Percentiles rank a stretch among this genome's conserved stretches.
phyloP scores from a whole-genome alignment of 2,329 filamentous ascomycete species.

The Nothophoma quercina region DNA sequence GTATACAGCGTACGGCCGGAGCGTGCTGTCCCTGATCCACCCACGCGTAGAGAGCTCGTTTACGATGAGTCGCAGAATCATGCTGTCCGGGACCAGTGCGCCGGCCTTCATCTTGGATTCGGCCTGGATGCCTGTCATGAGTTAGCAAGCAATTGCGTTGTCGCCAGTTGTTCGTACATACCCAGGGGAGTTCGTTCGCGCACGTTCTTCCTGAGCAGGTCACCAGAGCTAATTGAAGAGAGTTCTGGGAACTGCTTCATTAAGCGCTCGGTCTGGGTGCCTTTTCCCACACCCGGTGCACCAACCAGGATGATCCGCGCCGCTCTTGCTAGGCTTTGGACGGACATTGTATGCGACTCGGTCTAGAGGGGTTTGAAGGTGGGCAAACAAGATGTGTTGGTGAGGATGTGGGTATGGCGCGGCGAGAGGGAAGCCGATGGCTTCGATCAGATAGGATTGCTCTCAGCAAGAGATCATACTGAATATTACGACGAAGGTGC shows the following conservation, averaged over 20 bases:
- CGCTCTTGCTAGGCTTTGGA: constrained; percentile 61
- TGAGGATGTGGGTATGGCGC: not conserved
- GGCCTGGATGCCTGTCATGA: constrained; percentile 78
- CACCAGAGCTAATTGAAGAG: constrained; percentile 90
- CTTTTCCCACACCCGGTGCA: constrained; percentile 96
- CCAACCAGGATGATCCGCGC: constrained; percentile 94
- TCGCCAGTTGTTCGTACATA: constrained; percentile 50
- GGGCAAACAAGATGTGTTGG: not conserved
- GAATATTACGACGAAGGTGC: not conserved
- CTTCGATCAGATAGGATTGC: constrained; percentile 6
- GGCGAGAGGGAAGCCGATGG: constrained; percentile 11
- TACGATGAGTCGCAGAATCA: constrained; percentile 91
- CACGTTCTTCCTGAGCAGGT: constrained; percentile 91
- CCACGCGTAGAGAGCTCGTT: constrained; percentile 85
- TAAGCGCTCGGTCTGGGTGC: constrained; percentile 90
- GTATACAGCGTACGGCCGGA: constrained; percentile 57
- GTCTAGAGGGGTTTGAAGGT: not conserved
- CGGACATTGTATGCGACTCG: constrained; percentile 30
- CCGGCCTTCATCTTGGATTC: constrained; percentile 88
- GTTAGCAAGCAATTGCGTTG: constrained; percentile 23
- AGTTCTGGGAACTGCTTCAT: constrained; percentile 87
- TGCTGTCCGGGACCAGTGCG: constrained; percentile 86
- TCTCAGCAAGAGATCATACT: constrained; percentile 16
- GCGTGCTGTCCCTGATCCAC: constrained; percentile 70
- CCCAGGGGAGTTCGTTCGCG: constrained; percentile 85